Conservation (phyloP, 345 rosid species). For the Clarkia xantiana region DNA sequence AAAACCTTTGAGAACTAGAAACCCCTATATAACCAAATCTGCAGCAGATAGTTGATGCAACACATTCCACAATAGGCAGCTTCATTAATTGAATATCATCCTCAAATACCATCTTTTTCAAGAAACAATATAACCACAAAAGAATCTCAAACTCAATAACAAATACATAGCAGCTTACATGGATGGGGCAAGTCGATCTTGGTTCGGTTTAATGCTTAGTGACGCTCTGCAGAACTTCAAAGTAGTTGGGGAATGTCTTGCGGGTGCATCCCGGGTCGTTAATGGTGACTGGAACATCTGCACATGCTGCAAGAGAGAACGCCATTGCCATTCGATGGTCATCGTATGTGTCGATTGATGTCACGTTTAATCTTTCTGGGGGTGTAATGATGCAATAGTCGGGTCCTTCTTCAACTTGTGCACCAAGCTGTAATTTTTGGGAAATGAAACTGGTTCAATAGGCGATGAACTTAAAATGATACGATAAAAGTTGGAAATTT, state of each 20-base stretch:
- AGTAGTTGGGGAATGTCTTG: conserved; percentile 93
- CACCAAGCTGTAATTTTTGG: conserved; percentile 51
- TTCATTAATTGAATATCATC: no score
- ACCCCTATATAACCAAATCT: no score
- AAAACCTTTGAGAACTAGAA: no score
- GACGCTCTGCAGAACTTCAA: conserved; percentile 65
- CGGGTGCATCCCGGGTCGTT: conserved; percentile 85
- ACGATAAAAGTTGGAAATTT: background rate
- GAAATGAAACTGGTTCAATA: background rate
- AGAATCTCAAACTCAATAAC: background rate
- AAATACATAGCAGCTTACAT: background rate
- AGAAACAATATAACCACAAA: conserved; percentile 1
- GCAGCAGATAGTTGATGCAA: no score
- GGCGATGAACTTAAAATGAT: background rate
- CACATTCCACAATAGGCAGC: no score
- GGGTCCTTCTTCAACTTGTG: conserved; percentile 92
- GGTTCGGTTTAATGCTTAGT: conserved; percentile 32
- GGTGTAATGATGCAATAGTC: conserved; percentile 94
- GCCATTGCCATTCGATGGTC: conserved; percentile 99
- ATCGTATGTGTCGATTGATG: conserved; percentile 85
- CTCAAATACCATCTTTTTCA: background rate
- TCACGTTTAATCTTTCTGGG: conserved; percentile 53
- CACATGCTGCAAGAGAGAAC: conserved; percentile 92
- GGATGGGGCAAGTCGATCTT: background rate
- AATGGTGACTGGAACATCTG: conserved; percentile 86